A percentile compares a stretch with the other conserved stretches of the same genome.
Evolutionary conservation across 768 basidiomycete genomes (phyloP).

Genomic region (Lactarius tabidus): DNA sequence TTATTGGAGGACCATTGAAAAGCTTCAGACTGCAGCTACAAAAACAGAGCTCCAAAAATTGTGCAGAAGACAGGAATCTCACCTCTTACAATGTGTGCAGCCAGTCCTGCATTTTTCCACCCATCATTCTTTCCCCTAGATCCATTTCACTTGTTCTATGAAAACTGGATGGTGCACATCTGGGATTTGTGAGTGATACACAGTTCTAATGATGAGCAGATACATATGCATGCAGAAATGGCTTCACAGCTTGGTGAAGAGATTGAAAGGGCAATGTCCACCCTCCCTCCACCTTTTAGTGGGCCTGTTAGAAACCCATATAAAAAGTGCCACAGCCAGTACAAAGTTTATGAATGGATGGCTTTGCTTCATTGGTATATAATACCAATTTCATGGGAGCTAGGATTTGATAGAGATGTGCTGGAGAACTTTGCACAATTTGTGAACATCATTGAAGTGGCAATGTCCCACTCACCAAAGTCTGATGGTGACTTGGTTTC

Average conservation of each 20-base stretch:
- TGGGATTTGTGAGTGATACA: slow-evolving; percentile 33
- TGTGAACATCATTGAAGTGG: slow-evolving; percentile 4
- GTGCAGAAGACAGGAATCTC: not conserved
- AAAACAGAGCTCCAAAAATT: not conserved
- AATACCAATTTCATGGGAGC: not conserved
- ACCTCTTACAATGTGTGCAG: not conserved
- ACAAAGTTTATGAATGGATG: too few relatives aligned
- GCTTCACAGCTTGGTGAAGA: slow-evolving; percentile 8
- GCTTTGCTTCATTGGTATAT: not conserved
- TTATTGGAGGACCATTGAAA: not conserved
- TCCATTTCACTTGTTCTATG: slow-evolving; percentile 38
- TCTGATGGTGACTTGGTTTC: not conserved
- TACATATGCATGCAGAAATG: not conserved
- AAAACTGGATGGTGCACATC: slow-evolving; percentile 32
- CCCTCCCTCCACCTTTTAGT: not conserved
- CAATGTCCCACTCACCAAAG: not conserved
- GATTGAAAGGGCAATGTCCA: not conserved
- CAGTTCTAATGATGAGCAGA: not conserved
- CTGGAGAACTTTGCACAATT: slow-evolving; percentile 3
- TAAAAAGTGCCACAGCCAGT: too few relatives aligned
- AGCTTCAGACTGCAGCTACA: too few relatives aligned
- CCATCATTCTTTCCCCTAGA: slow-evolving; percentile 36
- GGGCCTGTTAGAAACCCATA: not conserved
- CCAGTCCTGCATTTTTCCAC: slow-evolving; percentile 33
- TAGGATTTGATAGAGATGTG: slow-evolving; percentile 17